Base-by-base conservation (phyloP, 192 early-diverging fungal species). In the Ambispora gerdemannii region DNA sequence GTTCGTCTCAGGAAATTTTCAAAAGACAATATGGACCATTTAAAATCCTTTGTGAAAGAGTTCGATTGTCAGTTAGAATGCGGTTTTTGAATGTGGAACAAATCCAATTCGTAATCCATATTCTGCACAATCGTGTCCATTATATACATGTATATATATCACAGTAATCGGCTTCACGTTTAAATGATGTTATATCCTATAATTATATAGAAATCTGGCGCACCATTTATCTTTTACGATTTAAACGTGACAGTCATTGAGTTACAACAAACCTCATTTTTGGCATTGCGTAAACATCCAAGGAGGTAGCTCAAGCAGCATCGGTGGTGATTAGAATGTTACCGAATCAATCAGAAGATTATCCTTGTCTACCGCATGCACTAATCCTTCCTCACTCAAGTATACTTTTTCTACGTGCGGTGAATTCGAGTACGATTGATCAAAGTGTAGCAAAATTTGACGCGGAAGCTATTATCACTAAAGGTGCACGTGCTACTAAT, bases 241-340 rank as follows among this genome's bases (percentile, higher is more conserved):
- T 75, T 84, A 55, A 86, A 89, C 75, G 60, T 79, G 50, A 70
- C 33, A 15, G 81, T 86, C 3, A 55, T 89, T 11, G 73, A 82
- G n/a, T n/a, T n/a, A n/a, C n/a, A n/a, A 71, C 70, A 43, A 76
- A 77, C 63, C 64, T 81, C 38, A 72, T 74, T 38, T 80, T 86
- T 32, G 76, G 75, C 27, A 73, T 80, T 20, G 92, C 87, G 8
- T 74, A 74, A n/a, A 86, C 82, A 1, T 89, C 91, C 2, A 71
- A 77, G 20, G 90, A 94, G 25, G 67, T 98, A 4, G 94, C 93
- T 0, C 81, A 83, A 64, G 69, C 83, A 28, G 78, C 86, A 15
- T 83, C 86, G 15, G 84, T 93, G 15, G 86, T 98, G 31, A 83
- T 98, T 58, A 97, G 95, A 0, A 97, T 95, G 87, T 81, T 98